phyloP scores from a whole-genome alignment of 2,329 filamentous ascomycete genomes.

The Scedosporium apiospermum region DNA sequence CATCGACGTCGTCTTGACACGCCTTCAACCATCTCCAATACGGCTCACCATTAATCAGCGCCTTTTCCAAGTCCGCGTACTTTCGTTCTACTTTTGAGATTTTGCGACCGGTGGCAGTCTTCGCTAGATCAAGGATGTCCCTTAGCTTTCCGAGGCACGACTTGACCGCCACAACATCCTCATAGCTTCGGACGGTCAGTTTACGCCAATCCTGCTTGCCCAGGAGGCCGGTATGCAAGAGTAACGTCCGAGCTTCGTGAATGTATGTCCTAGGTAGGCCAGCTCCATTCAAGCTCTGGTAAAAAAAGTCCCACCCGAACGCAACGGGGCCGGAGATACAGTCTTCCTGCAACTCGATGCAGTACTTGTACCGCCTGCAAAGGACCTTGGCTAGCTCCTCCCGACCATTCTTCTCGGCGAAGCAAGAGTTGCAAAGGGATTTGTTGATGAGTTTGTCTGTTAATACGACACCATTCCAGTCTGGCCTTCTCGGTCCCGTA shows the following conservation, averaged over 20 bases:
- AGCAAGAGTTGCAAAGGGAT: not conserved
- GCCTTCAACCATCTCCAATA: slow-evolving; percentile 2
- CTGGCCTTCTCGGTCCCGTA: not conserved
- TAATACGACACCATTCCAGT: not conserved
- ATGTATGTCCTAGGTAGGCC: too few relatives aligned
- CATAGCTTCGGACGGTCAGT: too few relatives aligned
- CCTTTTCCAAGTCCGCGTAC: not conserved
- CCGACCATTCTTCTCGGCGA: not conserved
- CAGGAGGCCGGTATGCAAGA: too few relatives aligned
- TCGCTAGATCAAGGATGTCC: not conserved
- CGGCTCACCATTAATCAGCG: not conserved
- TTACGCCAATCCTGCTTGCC: too few relatives aligned
- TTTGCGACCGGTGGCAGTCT: not conserved
- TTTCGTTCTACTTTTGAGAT: not conserved
- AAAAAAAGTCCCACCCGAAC: too few relatives aligned
- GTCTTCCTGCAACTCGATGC: not conserved
- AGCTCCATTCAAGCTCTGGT: too few relatives aligned
- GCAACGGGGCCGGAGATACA: too few relatives aligned
- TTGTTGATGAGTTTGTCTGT: not conserved
- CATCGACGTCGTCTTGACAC: not conserved
- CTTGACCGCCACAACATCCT: not conserved
- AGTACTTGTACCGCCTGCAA: not conserved
- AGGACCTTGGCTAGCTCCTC: not conserved
- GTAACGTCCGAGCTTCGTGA: too few relatives aligned
- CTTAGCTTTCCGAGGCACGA: not conserved